Evolutionary conservation across 768 basidiomycete genomes (phyloP), one percentile per base, ranked within the genome.

Genomic region (Chalciporus chontae): DNA sequence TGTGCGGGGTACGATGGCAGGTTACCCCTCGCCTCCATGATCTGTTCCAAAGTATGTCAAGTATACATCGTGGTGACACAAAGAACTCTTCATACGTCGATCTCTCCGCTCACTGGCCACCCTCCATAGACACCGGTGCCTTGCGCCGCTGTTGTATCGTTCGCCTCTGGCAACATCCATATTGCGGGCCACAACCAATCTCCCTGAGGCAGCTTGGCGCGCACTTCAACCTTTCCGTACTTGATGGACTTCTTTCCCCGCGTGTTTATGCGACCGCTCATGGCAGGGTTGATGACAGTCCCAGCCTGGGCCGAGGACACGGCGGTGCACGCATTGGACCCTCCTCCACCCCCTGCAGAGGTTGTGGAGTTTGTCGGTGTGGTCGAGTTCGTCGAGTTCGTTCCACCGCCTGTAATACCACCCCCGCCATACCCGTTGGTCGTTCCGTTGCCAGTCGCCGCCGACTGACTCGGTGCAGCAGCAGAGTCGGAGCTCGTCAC

Each of bases 161-260:
- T 66, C 0, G 62, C 49, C 39, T 57, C 53, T 18, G 68, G 64
- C 7, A 71, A 18, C 67, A 66, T 59, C 65, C 65, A 66, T 37
- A 66, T 68, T 5, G 65, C 65, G 2, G 65, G 65, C 65, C 65
- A 66, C 2, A 65, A 39, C 71, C 72, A 72, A 31, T 73, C 72
- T 52, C 83, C 82, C 18, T 68, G 66, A 0, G 85, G 84, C 36
- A 87, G 58, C 61, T 80, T 82, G 0, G 87, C 87, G 0, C 73
- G 69, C 8, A 83, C 74, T 58, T 83, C 80, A 46, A 84, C 72
- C 52, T 78, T 77, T 31, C 82, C 82, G 49, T 74, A 83, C 62
- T 70, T 69, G 60, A 84, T 77, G 41, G 59, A 71, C 46, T 73
- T 65, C 51, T 70, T 75, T 24, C 70, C 70, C 39, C 73, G 71